Percentiles rank a stretch among this genome's conserved stretches.
Conservation (phyloP, 108 stramenopile species). For the Skeletonema potamos region DNA sequence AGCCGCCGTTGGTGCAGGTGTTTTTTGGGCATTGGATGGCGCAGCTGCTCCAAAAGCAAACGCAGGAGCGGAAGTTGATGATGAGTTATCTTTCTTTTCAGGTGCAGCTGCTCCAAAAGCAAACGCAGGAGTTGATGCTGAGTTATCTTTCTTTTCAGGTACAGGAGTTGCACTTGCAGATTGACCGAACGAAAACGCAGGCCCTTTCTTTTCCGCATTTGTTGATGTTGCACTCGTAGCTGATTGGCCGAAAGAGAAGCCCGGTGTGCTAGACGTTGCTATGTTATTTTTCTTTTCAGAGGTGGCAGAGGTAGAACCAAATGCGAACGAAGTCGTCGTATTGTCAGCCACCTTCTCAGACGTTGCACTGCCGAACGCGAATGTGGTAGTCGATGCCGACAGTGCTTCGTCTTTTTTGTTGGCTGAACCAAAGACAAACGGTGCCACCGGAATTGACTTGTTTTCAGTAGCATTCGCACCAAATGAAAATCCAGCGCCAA, state of each 20-base stretch:
- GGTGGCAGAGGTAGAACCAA: not conserved
- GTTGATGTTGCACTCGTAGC: not conserved
- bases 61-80: not conserved
- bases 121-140: not conserved
- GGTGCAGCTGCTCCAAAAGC: too few species aligned
- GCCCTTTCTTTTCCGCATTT: not conserved
- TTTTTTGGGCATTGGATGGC: not conserved
- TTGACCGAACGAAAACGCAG: not conserved
- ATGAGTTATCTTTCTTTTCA: not conserved
- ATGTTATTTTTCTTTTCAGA: not conserved
- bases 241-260: not conserved
- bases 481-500: conserved; percentile 30
- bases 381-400: not conserved
- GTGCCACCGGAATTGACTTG: not conserved
- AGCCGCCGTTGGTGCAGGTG: not conserved
- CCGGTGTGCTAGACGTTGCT: not conserved
- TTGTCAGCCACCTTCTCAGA: not conserved
- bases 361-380: not conserved
- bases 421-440: conserved; percentile 6
- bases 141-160: not conserved
- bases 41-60: not conserved
- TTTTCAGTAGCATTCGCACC: conserved; percentile 5
- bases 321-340: not conserved
- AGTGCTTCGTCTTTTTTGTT: not conserved
- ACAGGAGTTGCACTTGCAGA: not conserved